Evolutionary conservation across 441 rosid species (phyloP).

Genomic region (Populus hybrid): DNA sequence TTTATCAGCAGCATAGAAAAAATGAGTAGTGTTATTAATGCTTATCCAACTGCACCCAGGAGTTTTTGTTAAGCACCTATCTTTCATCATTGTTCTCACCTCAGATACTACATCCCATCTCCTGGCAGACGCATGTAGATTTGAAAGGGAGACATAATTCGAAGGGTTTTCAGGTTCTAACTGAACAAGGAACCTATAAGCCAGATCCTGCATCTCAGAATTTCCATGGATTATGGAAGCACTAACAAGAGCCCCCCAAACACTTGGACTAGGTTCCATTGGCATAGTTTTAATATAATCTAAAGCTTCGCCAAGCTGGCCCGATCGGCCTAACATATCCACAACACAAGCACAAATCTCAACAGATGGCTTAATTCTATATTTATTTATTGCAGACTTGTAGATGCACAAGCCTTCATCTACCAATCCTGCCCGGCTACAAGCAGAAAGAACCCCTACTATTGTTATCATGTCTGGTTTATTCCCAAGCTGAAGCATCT

Average conservation of each 20-base stretch:
- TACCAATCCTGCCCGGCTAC: constrained; percentile 52
- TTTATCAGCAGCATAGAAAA: constrained; percentile 53
- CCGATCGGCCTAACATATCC: constrained; percentile 57
- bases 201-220: constrained; percentile 51
- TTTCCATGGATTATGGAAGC: constrained; percentile 61
- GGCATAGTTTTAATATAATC: constrained; percentile 54
- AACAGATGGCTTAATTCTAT: constrained; percentile 45
- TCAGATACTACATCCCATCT: constrained; percentile 64
- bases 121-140: constrained; percentile 50
- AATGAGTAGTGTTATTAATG: constrained; percentile 41
- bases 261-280: constrained; percentile 52
- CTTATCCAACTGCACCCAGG: constrained; percentile 78
- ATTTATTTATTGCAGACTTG: constrained; percentile 29
- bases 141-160: constrained; percentile 57
- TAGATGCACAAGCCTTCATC: constrained; percentile 50
- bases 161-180: constrained; percentile 67
- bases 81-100: constrained; percentile 55
- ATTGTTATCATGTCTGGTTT: constrained; percentile 51
- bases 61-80: constrained; percentile 53
- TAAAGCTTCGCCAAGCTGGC: constrained; percentile 49
- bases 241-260: constrained; percentile 68
- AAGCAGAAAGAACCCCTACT: constrained; percentile 64
- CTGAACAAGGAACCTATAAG: constrained; percentile 46
- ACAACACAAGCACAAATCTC: constrained; percentile 71
- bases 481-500: constrained; percentile 46